Base-by-base conservation (phyloP, 2,329 filamentous ascomycete genomes). In the Nannizziopsis arthrosporioides region DNA sequence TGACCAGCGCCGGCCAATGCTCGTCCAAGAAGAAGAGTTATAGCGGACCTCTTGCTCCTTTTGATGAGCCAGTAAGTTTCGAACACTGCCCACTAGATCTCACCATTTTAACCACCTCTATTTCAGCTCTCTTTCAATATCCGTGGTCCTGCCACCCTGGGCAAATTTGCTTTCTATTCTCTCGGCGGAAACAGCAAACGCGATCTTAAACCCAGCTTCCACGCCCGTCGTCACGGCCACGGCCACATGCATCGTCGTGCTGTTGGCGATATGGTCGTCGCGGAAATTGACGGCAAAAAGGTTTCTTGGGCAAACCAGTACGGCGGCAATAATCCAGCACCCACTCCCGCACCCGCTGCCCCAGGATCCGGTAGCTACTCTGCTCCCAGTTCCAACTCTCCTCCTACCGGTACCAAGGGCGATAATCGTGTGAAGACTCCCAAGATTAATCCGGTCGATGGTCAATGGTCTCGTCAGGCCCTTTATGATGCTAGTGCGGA, bases 151-250 rank as follows among this genome's bases (percentile, higher is more conserved):
- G 63, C 85, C 56, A 67, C 75, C 35, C 61, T 89, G 30, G 78
- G 78, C 59, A 74, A 84, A 55, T 72, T 87, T 47, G 84, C 82
- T 9, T 79, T 80, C 47, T 89, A 87, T 64, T 73, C 71, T 40
- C 73, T 77, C n/a, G 68, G 68, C 17, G 53, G 53, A 18, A 52
- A 51, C 14, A 58, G 57, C 35, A 73, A 71, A 61, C 65, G 68
- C 53, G 62, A 58, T 39, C 49, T 51, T 17, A 59, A 57, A 45
- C 63, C 67, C 43, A 61, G 57, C 32, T 60, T 62, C 48, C 62
- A 61, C 42, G 65, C 66, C 8, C 66, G 65, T 49, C 60, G 58
- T 35, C 71, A 78, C 59, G 66, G 70, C 37, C 73, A 77, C 55
- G 62, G 74, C 32, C 74, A 80, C 61, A 56, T 66, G 48, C 50